Conservation (phyloP, 192 early-diverging fungal genomes). For the Rhizophagus prolifer region DNA sequence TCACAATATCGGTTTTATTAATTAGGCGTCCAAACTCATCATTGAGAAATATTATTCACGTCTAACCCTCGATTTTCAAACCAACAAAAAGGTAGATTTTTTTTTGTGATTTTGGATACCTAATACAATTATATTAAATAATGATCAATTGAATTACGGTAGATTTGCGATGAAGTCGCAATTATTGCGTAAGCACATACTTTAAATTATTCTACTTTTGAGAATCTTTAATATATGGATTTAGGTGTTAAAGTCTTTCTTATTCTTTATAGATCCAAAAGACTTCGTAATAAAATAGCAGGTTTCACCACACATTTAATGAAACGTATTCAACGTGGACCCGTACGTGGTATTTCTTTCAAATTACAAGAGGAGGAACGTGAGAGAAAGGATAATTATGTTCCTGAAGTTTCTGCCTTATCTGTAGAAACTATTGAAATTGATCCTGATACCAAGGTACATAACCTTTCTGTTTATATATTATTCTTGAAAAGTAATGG, state of each 20-base stretch:
- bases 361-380: slow-evolving; percentile 99
- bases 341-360: slow-evolving; percentile 99
- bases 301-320: slow-evolving; percentile 99
- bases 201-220: background rate
- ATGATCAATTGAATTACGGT: background rate
- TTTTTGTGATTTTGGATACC: background rate
- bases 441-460: slow-evolving; percentile 89
- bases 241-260: background rate
- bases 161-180: slow-evolving; percentile 75
- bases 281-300: slow-evolving; percentile 99
- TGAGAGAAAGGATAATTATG: slow-evolving; percentile 99
- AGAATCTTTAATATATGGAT: background rate
- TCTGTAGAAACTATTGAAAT: slow-evolving; percentile 88
- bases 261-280: slow-evolving; percentile 65
- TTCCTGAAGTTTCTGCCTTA: slow-evolving; percentile 97
- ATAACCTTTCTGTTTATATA: background rate
- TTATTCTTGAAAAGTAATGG: background rate
- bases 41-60: slow-evolving; percentile 99
- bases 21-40: slow-evolving; percentile 91
- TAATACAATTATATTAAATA: background rate
- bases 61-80: slow-evolving; percentile 99
- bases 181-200: slow-evolving; percentile 67
- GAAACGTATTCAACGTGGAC: slow-evolving; percentile 98
- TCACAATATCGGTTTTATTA: background rate
- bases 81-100: slow-evolving; percentile 98